Evolutionary conservation across 2,329 filamentous ascomycete genomes (phyloP).

Genomic region (Drechslerella coelobrocha): DNA sequence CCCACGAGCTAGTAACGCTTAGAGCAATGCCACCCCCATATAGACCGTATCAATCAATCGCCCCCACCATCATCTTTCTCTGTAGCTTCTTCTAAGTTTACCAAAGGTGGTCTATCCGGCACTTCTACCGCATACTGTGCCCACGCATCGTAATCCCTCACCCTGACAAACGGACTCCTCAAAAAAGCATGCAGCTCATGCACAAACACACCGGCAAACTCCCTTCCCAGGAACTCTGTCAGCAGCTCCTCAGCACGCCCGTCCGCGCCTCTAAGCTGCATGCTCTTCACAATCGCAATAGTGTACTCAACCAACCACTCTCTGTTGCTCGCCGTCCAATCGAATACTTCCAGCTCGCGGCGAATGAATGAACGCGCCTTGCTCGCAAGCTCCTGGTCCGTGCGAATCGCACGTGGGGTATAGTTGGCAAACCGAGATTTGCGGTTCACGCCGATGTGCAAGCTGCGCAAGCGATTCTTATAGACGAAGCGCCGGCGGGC

Average conservation of each 20-base stretch:
- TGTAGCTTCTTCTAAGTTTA: no score
- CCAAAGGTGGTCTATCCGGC: slow-evolving; percentile 4
- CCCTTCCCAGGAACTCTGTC: slow-evolving; percentile 76
- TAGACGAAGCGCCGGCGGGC: slow-evolving; percentile 75
- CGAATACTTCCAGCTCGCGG: slow-evolving; percentile 82
- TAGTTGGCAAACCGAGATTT: slow-evolving; percentile 78
- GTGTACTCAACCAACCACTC: slow-evolving; percentile 89
- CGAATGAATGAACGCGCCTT: slow-evolving; percentile 82
- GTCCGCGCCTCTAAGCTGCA: slow-evolving; percentile 74
- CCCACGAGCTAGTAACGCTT: background rate
- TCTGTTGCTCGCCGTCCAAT: slow-evolving; percentile 71
- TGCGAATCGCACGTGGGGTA: slow-evolving; percentile 70
- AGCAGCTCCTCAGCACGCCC: slow-evolving; percentile 82
- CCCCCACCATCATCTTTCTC: slow-evolving; percentile 3
- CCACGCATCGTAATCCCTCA: slow-evolving; percentile 79
- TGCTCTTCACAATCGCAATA: slow-evolving; percentile 78
- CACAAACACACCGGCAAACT: slow-evolving; percentile 76
- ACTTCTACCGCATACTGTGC: slow-evolving; percentile 69
- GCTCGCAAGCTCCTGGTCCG: slow-evolving; percentile 72
- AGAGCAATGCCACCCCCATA: background rate
- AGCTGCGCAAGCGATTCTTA: slow-evolving; percentile 72
- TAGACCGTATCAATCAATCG: background rate
- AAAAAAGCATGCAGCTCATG: slow-evolving; percentile 86
- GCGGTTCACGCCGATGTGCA: slow-evolving; percentile 81
- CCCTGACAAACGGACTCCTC: slow-evolving; percentile 74